Base-by-base conservation (phyloP, 805 yeast species). In the Ogataea trehaloabstinens region DNA sequence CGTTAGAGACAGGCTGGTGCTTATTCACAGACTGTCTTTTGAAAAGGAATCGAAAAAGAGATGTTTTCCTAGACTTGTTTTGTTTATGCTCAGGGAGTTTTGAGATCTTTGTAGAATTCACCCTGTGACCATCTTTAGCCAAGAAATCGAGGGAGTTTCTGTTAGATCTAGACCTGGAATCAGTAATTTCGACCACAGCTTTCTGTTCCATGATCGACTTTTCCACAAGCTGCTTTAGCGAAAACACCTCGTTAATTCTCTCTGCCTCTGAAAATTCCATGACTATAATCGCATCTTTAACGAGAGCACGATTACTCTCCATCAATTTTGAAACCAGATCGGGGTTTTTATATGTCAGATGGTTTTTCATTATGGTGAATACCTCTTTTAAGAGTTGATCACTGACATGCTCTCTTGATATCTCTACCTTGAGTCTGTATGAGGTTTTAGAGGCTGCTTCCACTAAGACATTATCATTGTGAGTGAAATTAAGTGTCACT, bases 381-480 rank as follows among this genome's bases (percentile, higher is more conserved):
- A 73, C 43, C 38, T 72, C 70, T 12, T 58, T 60, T 4, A 68
- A 56, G 19, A 78, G 45, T 16, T 58, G 51, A 1, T 50, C 50
- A 4, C 71, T 55, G 13, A 76, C 57, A 12, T 66, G 64, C 2
- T 49, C 37, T 17, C 59, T 45, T 11, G 52, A 43, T 8, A 30
- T 16, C 8, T 30, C 33, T 6, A 71, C 60, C 5, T 52, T 49
- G 24, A 52, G 52, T 17, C 22, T 30, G 19, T 18, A 18, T 17
- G 20, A 18, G 13, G 33, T 22, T 30, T 22, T 30, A 17, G 33
- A 30, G 3, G 58, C 15, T 1, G 66, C 60, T 28, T 61, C 49
- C 2, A 65, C 33, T 34, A 41, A 35, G 17, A 64, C 40, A 2
- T 40, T 34, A 19, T 51, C 45, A 13, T 41, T 44, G 35, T 47